A percentile compares a stretch with the other conserved stretches of the same genome.
These are phyloP conservation scores for Colletotrichum filicis DNA, from an alignment of 2,329 filamentous ascomycete genomes.

Conservation along the genomic window DNA sequence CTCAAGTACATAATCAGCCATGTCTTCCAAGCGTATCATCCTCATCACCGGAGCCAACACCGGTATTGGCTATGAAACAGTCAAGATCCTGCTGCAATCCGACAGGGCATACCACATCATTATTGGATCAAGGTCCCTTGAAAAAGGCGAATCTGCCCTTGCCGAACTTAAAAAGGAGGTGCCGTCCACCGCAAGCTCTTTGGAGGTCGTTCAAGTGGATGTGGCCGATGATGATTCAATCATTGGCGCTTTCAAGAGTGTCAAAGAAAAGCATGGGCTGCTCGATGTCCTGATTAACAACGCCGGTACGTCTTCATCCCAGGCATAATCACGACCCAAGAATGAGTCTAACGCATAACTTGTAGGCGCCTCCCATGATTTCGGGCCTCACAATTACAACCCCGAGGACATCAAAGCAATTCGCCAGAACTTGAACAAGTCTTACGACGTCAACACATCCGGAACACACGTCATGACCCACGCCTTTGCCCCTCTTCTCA, in stretches of 20 bases:
- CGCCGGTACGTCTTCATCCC: conserved; percentile 38
- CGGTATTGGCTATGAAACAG: conserved; percentile 68
- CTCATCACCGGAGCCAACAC: conserved; percentile 72
- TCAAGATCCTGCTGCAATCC: conserved; percentile 64
- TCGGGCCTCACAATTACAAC: conserved; percentile 51
- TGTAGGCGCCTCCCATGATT: conserved; percentile 30
- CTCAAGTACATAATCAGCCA: background rate
- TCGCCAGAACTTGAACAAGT: conserved; percentile 55
- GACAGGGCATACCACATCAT: conserved; percentile 63
- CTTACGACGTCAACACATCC: conserved; percentile 62
- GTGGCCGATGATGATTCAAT: conserved; percentile 61
- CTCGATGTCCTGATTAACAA: conserved; percentile 49
- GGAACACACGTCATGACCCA: conserved; percentile 53
- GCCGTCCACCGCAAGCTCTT: conserved; percentile 50
- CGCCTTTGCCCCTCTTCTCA: conserved; percentile 52
- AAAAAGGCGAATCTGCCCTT: conserved; percentile 62
- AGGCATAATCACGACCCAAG: background rate
- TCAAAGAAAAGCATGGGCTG: conserved; percentile 41
- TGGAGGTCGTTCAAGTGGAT: conserved; percentile 63
- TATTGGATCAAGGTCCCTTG: conserved; percentile 62
- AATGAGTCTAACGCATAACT: background rate
- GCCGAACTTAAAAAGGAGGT: conserved; percentile 51
- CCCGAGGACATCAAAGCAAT: conserved; percentile 35
- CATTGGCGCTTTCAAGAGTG: conserved; percentile 39
- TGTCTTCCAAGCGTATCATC: conserved; percentile 48